Base-by-base conservation (phyloP, 1,284 basidiomycete genomes). In the Takashimella koratensis region DNA sequence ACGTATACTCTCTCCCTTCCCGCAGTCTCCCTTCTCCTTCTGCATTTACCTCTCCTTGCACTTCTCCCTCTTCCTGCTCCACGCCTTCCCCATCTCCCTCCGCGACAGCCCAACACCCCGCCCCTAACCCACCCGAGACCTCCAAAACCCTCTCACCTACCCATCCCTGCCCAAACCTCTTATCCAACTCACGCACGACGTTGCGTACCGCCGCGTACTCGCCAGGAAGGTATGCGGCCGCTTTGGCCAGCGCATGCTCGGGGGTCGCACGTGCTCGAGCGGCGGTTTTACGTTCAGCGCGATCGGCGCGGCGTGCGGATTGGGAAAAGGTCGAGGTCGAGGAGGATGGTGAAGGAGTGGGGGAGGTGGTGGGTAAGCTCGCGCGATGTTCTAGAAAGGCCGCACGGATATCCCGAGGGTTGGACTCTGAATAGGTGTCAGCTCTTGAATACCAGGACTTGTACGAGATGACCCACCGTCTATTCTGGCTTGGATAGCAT, bases 191-290 rank as follows among this genome's bases (percentile, higher is more conserved):
- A 5, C 60, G 55, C 25, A 80, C 52, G 2, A 79, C 76, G 49
- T 74, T 75, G 21, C 68, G 58, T 4, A 76, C 74, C 1, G 76
- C 76, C 1, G 75, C 73, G 55, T 77, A 80, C 54, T 79, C 68
- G 5, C 70, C 72, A 5, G 79, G 79, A 41, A 80, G 67, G 49
- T 77, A 71, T 0, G 76, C 73, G 0, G 78, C 71, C 11, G 76
- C 74, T 49, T 74, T 77, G 1, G 78, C 78, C 16, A 80, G 54
- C 0, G 67, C 62, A 62, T 56, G 59, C 47, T 44, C 49, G 42
- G 26, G 41, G 46, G 64, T 43, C 54, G 60, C 51, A 39, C 53
- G 42, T 27, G 49, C 36, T 52, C 57, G 22, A 22, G 45, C 46
- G 8, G 22, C 24, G 12, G 52, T 50, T 43, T 54, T n/a, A n/a